Conservation (phyloP, 441 rosid genomes). For the Viola pubescens region DNA sequence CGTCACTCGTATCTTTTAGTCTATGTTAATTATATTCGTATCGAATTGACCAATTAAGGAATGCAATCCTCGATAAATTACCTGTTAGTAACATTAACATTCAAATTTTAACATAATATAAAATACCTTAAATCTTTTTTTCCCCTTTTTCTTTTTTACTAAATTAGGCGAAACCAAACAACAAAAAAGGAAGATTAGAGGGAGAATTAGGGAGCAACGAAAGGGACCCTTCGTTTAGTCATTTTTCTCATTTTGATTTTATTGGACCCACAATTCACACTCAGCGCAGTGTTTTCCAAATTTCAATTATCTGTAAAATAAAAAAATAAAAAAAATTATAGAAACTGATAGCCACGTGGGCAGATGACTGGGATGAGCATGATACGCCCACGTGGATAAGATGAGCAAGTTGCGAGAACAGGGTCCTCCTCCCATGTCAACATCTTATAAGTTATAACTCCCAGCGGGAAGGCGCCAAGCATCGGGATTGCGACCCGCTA, state of each 20-base stretch:
- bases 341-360: constrained; percentile 28
- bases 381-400: constrained; percentile 36
- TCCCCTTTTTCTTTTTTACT: not conserved
- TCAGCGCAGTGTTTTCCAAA: not conserved
- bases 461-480: constrained; percentile 9
- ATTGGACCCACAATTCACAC: constrained; percentile 13
- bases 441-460: no score
- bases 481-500: constrained; percentile 22
- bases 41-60: no score
- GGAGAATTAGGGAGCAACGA: constrained; percentile 39
- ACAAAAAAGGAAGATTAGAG: constrained; percentile 13
- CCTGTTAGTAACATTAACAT: no score
- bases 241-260: constrained; percentile 17
- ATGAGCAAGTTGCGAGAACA: constrained; percentile 16
- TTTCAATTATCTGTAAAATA: not conserved
- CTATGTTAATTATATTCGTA: no score
- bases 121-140: not conserved
- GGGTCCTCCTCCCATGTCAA: constrained; percentile 9
- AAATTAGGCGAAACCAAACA: not conserved
- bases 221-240: constrained; percentile 21
- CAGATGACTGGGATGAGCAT: constrained; percentile 23
- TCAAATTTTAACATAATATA: not conserved
- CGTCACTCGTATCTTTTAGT: no score
- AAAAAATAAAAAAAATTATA: not conserved
- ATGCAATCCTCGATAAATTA: no score